Percentiles rank a stretch among this genome's conserved stretches.
Evolutionary conservation across 768 basidiomycete genomes (phyloP).

Genomic region (Tulasnella sp.): DNA sequence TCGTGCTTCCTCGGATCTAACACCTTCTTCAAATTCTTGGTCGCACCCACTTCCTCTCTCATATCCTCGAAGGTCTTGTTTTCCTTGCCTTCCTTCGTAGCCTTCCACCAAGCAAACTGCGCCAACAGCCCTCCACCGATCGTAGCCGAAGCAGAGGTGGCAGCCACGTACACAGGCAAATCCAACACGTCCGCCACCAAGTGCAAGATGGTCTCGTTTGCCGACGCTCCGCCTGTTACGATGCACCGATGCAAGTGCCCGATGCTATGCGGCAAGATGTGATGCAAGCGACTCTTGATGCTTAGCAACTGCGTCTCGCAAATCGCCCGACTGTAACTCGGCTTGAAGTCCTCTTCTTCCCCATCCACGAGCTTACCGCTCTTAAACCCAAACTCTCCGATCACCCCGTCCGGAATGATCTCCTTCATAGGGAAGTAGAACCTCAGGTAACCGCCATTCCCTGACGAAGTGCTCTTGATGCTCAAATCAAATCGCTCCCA

Average conservation of each 20-base stretch:
- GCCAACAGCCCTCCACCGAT: slow-evolving; percentile 67
- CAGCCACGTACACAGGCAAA: slow-evolving; percentile 63
- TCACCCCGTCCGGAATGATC: slow-evolving; percentile 74
- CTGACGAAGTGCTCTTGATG: slow-evolving; percentile 46
- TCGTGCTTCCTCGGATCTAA: slow-evolving; percentile 46
- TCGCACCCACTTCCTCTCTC: slow-evolving; percentile 36
- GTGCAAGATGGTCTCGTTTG: slow-evolving; percentile 64
- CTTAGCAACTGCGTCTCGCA: slow-evolving; percentile 80
- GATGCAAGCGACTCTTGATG: slow-evolving; percentile 61
- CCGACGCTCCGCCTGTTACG: slow-evolving; percentile 70
- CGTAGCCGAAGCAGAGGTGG: slow-evolving; percentile 55
- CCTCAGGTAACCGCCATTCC: slow-evolving; percentile 54
- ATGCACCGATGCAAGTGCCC: slow-evolving; percentile 55
- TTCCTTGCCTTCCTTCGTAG: slow-evolving; percentile 31
- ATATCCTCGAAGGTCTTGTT: slow-evolving; percentile 54
- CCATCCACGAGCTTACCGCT: slow-evolving; percentile 29
- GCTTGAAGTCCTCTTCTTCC: slow-evolving; percentile 33
- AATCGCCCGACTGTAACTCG: slow-evolving; percentile 62
- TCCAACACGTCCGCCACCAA: slow-evolving; percentile 71
- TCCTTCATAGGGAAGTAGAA: slow-evolving; percentile 81
- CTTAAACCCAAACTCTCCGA: slow-evolving; percentile 62
- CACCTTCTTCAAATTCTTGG: slow-evolving; percentile 46
- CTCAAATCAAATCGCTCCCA: slow-evolving; percentile 67
- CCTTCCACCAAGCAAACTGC: slow-evolving; percentile 60
- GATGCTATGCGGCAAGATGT: slow-evolving; percentile 48